Evolutionary conservation across 2,329 filamentous ascomycete species (phyloP), one percentile per base, ranked within the genome.

Genomic region (Ascochyta lentis): DNA sequence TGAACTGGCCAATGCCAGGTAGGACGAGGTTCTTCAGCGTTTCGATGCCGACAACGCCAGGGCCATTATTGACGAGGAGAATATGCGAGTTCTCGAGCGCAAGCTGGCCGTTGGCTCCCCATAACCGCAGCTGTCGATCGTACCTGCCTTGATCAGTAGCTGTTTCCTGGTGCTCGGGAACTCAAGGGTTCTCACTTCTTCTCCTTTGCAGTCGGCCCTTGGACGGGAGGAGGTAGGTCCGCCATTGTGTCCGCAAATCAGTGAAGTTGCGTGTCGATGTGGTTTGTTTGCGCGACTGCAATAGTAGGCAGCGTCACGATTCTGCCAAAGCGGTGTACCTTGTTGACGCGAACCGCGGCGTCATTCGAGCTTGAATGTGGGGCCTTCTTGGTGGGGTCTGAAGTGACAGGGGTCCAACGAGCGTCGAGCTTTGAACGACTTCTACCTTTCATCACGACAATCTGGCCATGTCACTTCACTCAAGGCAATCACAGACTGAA

Each of bases 1-100:
- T 96, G 74, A 97, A 99, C 24, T 87, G 86, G 8, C 95, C 96
- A 67, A 98, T 90, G 3, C 93, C 89, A 54, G 95, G 95, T 8
- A 99, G 80, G 3, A 99, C 91, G n/a, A 99, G 85, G 72, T 99
- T 99, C 82, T 99, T 99, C 59, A 99, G 83, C 0, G 93, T 88
- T 77, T 99, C 95, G 12, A 96, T 84, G 13, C 93, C 95, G 31
- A 92, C 90, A 2, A 92, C 90, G 9, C 94, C 94, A n/a, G 89
- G 79, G 2, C 92, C 90, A 0, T 89, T 91, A 76, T 96, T 97
- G 58, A 99, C 80, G 5, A 99, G 83, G 12, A 98, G 84, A n/a
- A 99, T 88, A 65, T 96, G 90, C 22, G 95, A 91, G 53, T 92
- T 87, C 76, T 99, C 96, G 2, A 99, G 83, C 15, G 93, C 94